Base-by-base conservation (phyloP, 2,329 filamentous ascomycete genomes). In the Hypoxylon sp. region DNA sequence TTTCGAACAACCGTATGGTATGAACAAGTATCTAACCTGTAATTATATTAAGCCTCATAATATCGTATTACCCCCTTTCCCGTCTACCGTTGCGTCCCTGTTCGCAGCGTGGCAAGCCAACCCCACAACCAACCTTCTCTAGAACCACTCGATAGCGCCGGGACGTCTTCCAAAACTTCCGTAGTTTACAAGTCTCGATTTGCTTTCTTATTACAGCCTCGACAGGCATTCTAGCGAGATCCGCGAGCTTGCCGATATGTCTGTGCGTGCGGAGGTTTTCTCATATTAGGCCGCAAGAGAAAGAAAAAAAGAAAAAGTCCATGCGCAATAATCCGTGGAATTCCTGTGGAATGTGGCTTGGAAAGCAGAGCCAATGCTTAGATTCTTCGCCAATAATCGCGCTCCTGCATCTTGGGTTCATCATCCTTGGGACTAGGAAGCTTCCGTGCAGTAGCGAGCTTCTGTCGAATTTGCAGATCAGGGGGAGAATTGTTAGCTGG, bases 361-460 rank as follows among this genome's bases (percentile, higher is more conserved):
- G 31, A 31, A 36, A 29, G 29, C 27, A 7, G 35, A 29, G 32
- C 48, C 32, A 15, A 27, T 30, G 48, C 38, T 48, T 36, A 23
- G 27, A 13, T 21, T 42, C 52, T 42, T 40, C 40, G 52, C 35
- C 36, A 38, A 36, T 38, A 47, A 51, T 25, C 42, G 44, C 36
- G 32, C 44, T 51, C 36, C 29, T 42, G 42, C 50, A 51, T 51
- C 30, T 42, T 38, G 37, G 45, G 46, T 54, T 43, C n/a, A n/a
- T n/a, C n/a, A n/a, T n/a, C 51, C 35, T 35, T 34, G 43, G 31
- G 42, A 51, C 51, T 46, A 52, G 32, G 40, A 57, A 43, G 47
- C 51, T 55, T 58, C 51, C 34, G 42, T 55, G 55, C 55, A 57
- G 55, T 55, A 58, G 55, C 47, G 43, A 49, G 27, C 30, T 46